phyloP scores from a whole-genome alignment of 306 rosid species.

The Lagenaria siceraria region DNA sequence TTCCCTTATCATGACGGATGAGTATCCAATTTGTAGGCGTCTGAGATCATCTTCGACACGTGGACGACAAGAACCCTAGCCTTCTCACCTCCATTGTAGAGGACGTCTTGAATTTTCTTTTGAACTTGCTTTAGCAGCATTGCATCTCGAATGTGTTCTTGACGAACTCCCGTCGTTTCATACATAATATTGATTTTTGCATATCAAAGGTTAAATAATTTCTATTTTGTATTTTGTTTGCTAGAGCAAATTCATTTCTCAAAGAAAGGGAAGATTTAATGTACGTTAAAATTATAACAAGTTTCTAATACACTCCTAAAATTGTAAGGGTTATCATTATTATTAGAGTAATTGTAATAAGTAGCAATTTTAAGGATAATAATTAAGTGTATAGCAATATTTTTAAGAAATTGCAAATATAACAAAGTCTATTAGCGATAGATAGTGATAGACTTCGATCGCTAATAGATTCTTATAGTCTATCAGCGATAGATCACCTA shows the following conservation, averaged over 20 bases:
- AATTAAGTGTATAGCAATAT: too few relatives aligned
- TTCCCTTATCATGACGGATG: conserved; percentile 54
- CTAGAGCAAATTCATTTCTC: neutral
- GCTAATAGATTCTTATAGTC: too few relatives aligned
- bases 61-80: conserved; percentile 88
- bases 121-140: conserved; percentile 59
- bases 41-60: conserved; percentile 74
- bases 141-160: conserved; percentile 79
- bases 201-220: neutral
- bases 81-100: conserved; percentile 68
- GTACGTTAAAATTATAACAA: neutral
- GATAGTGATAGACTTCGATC: too few relatives aligned
- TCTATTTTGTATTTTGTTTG: neutral
- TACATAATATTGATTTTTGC: conserved; percentile 25
- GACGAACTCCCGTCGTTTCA: conserved; percentile 79
- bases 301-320: neutral
- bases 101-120: conserved; percentile 74
- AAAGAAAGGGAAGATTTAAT: neutral
- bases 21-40: conserved; percentile 59
- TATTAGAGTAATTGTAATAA: too few relatives aligned
- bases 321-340: neutral
- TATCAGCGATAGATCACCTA: too few relatives aligned
- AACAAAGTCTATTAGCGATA: too few relatives aligned
- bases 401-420: too few relatives aligned
- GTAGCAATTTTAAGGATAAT: too few relatives aligned